These are phyloP conservation scores for Achaetomium macrosporum DNA, from an alignment of 2,329 filamentous ascomycete genomes.

Conservation along the genomic window DNA sequence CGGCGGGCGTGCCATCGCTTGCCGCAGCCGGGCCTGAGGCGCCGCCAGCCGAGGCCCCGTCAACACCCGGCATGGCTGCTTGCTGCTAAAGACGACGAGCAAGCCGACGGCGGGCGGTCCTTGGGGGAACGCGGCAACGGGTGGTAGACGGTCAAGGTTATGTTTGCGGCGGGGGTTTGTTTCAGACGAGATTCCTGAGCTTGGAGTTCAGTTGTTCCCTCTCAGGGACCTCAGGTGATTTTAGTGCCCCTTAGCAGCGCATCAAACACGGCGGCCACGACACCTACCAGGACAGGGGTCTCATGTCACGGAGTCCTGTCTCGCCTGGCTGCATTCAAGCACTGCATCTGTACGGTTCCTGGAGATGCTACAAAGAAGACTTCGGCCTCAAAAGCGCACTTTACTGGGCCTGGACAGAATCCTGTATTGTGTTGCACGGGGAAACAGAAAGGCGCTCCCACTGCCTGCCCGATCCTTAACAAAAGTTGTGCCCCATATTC, in stretches of 20 bases:
- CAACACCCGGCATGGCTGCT: constrained; percentile 20
- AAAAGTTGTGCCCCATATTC: no score
- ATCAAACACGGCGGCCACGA: background rate
- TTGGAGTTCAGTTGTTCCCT: background rate
- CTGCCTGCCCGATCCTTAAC: no score
- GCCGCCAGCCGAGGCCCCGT: constrained; percentile 19
- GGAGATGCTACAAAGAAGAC: background rate
- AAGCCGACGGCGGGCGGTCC: constrained; percentile 1
- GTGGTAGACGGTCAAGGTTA: background rate
- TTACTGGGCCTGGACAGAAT: background rate
- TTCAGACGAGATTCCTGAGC: background rate
- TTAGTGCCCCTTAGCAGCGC: constrained; percentile 1
- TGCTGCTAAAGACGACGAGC: background rate
- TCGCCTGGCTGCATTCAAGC: background rate
- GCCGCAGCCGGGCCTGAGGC: constrained; percentile 9
- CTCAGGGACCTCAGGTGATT: background rate
- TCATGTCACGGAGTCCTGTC: no score
- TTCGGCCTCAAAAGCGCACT: background rate
- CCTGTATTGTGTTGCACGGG: no score
- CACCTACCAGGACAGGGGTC: constrained; percentile 1
- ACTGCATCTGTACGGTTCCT: background rate
- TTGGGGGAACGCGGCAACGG: background rate
- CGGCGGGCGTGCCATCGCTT: constrained; percentile 4
- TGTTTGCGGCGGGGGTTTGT: no score
- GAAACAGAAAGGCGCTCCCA: no score